Conservation (phyloP, 257 asterid genomes). For the Solanum gracilifrons region DNA sequence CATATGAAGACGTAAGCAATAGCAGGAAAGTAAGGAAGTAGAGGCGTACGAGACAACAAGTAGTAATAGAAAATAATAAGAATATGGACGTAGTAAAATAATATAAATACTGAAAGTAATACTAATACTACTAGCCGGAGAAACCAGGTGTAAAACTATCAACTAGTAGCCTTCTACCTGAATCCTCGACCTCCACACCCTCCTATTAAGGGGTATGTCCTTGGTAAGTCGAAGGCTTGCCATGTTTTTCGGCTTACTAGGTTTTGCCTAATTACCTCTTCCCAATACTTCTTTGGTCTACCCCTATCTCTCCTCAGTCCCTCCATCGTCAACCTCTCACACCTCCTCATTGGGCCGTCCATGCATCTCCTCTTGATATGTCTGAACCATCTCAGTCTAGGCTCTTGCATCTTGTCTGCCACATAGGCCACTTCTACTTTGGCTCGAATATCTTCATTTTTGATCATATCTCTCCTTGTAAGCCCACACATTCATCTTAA, state of each 20-base stretch:
- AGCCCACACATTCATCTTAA: neutral
- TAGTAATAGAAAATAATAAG: neutral
- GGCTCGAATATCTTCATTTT: neutral
- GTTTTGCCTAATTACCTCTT: neutral
- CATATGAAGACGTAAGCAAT: neutral
- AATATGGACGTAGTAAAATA: neutral
- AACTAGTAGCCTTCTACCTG: neutral
- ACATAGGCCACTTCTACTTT: neutral
- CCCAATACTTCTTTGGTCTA: neutral
- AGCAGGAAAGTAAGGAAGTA: neutral
- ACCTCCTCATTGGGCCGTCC: neutral
- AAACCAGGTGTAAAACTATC: neutral
- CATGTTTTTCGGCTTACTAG: neutral
- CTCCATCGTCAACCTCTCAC: neutral
- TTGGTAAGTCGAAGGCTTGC: neutral
- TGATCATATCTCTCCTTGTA: neutral
- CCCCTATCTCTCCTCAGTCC: neutral
- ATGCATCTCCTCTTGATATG: neutral
- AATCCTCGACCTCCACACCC: neutral
- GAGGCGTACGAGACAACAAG: neutral
- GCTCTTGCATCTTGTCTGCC: neutral
- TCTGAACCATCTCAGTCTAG: neutral
- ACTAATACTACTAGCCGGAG: neutral
- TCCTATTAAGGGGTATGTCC: neutral
- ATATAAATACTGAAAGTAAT: neutral